Evolutionary conservation across 1,139 yeast species (phyloP), one percentile per base, ranked within the genome.

Genomic region (Candida sp.): DNA sequence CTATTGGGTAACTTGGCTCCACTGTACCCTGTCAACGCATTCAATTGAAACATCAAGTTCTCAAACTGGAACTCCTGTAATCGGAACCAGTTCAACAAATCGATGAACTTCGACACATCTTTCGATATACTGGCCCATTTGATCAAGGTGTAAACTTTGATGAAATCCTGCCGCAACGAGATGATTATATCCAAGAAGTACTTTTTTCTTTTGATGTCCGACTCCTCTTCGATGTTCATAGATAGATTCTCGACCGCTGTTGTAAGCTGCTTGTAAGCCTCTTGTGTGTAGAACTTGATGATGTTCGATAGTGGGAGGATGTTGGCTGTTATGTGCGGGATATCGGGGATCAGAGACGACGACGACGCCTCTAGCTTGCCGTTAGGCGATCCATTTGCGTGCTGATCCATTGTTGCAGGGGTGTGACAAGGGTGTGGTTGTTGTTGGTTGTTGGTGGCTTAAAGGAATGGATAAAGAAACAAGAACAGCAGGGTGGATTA

Each of bases 1-100:
- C 97, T 94, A 66, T 91, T 90, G 6, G 97, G 96, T 53, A 93
- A 71, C 62, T 91, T 90, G 1, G 98, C 98, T 22, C 93, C 90
- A 5, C 92, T 76, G 35, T 87, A 84, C 39, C 86, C 82, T 57
- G 88, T 87, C 32, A 84, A 69, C 48, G 83, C 83, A 45, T 79
- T 79, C 56, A 79, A 46, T 76, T 89, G 85, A 44, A 70, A 65
- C 33, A 68, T 65, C 52, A 78, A 61, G 50, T 88, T 84, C 53
- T 90, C 91, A 46, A 87, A 81, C 65, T 84, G 84, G 56, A 87
- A 85, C 59, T 92, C 96, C 53, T 90, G 92, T 54, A 66, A 62
- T 26, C 96, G 77, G 45, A 93, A 77, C 96, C 96, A 93, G 54
- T 90, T 88, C 54, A 94, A 83, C 27, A 93, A 77, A 68, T 94